These are phyloP conservation scores for Porodaedalea pini DNA, from an alignment of 1,284 basidiomycete species.

Conservation along the genomic window DNA sequence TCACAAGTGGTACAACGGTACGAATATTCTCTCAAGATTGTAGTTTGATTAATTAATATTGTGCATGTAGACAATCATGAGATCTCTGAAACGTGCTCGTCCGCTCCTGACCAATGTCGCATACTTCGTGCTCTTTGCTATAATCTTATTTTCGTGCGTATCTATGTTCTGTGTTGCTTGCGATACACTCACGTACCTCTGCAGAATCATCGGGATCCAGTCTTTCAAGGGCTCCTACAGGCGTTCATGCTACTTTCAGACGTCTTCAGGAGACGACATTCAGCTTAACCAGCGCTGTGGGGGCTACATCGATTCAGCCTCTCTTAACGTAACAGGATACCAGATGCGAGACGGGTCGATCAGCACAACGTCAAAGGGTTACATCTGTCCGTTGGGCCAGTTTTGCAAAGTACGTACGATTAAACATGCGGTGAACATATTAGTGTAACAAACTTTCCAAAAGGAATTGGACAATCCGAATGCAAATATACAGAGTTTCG, in stretches of 20 bases:
- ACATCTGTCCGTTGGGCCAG: slow-evolving; percentile 81
- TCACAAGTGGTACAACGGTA: slow-evolving; percentile 90
- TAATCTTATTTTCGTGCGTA: slow-evolving; percentile 81
- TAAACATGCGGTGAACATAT: not conserved
- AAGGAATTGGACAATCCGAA: slow-evolving; percentile 66
- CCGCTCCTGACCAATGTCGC: slow-evolving; percentile 87
- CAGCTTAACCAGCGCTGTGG: slow-evolving; percentile 68
- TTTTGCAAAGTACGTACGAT: slow-evolving; percentile 57
- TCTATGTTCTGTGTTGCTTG: not conserved
- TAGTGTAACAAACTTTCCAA: slow-evolving; percentile 30
- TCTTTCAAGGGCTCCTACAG: slow-evolving; percentile 83
- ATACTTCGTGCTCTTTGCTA: slow-evolving; percentile 90
- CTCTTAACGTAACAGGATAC: slow-evolving; percentile 47
- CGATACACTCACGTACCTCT: not conserved
- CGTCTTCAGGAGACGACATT: slow-evolving; percentile 50
- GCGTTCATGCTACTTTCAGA: slow-evolving; percentile 56
- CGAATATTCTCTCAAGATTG: slow-evolving; percentile 28
- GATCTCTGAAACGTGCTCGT: slow-evolving; percentile 86
- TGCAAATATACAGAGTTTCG: slow-evolving; percentile 76
- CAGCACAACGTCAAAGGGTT: slow-evolving; percentile 54
- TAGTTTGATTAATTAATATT: not conserved
- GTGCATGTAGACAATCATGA: slow-evolving; percentile 79
- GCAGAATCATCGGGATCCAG: slow-evolving; percentile 85
- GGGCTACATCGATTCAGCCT: slow-evolving; percentile 64
- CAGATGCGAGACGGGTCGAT: slow-evolving; percentile 37